Percentiles rank a stretch among this genome's conserved stretches.
phyloP scores from a whole-genome alignment of 768 basidiomycete genomes.

The Saitozyma sp. region DNA sequence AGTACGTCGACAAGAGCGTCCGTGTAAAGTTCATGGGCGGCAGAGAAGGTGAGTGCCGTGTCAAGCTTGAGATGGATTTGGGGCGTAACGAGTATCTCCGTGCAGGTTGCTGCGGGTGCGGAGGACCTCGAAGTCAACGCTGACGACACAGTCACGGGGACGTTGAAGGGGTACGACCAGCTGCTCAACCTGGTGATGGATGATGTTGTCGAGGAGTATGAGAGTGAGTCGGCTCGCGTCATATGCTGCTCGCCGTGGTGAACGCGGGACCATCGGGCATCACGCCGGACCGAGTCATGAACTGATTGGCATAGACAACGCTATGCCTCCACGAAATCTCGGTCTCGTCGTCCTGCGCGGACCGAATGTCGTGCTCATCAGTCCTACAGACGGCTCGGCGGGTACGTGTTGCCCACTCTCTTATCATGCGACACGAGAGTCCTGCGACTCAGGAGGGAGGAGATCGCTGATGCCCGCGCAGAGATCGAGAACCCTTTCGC shows the following conservation, averaged over 20 bases:
- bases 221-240: constrained; percentile 59
- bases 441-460: background rate
- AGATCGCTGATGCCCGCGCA: constrained; percentile 7
- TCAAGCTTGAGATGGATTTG: too few species aligned
- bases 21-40: constrained; percentile 98
- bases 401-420: constrained; percentile 30
- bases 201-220: constrained; percentile 81
- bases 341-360: constrained; percentile 89
- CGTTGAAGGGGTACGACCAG: constrained; percentile 94
- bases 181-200: constrained; percentile 95
- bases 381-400: constrained; percentile 91
- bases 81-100: background rate
- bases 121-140: too few species aligned
- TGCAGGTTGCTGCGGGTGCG: background rate
- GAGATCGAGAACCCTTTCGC: constrained; percentile 48
- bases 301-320: constrained; percentile 57
- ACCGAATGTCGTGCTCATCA: constrained; percentile 89
- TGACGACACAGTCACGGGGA: constrained; percentile 69
- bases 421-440: background rate
- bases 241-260: too few species aligned
- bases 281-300: constrained; percentile 56
- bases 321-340: constrained; percentile 55
- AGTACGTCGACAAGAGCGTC: constrained; percentile 89
- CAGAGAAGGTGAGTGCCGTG: constrained; percentile 68
- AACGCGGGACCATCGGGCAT: constrained; percentile 6